These are phyloP conservation scores for Clathrus columnatus DNA, from an alignment of 768 basidiomycete species.

Conservation along the genomic window DNA sequence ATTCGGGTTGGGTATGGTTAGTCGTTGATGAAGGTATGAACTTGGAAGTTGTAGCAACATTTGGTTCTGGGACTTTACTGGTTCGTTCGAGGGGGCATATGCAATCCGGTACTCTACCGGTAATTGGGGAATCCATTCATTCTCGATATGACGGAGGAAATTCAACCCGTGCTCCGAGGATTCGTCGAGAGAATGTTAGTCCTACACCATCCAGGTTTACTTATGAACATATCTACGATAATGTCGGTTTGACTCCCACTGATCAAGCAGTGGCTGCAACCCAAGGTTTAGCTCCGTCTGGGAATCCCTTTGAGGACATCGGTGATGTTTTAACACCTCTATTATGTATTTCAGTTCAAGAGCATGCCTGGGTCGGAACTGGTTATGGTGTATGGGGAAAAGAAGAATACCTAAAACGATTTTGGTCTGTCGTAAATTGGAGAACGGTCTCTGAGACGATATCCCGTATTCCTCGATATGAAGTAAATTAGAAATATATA, in stretches of 20 bases:
- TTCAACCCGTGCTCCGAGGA: not conserved
- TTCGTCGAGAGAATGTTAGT: not conserved
- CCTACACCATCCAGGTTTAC: not conserved
- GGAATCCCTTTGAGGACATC: constrained; percentile 16
- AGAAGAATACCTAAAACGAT: constrained; percentile 73
- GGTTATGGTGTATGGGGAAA: constrained; percentile 89
- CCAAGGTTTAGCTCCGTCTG: not conserved
- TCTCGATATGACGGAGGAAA: not conserved
- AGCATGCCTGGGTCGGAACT: constrained; percentile 79
- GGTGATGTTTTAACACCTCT: constrained; percentile 62
- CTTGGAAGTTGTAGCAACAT: constrained; percentile 73
- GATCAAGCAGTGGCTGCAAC: not conserved
- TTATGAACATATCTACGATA: not conserved
- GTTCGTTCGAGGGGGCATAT: constrained; percentile 42
- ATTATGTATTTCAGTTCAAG: constrained; percentile 70
- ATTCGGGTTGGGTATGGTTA: constrained; percentile 82
- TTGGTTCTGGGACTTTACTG: constrained; percentile 83
- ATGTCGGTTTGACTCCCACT: too few relatives aligned
- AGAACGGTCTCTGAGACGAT: constrained; percentile 32
- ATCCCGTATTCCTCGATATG: not conserved
- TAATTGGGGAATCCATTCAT: constrained; percentile 22
- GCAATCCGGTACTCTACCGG: constrained; percentile 16
- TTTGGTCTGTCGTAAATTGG: constrained; percentile 84
- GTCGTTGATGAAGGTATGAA: constrained; percentile 57
- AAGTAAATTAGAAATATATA: not conserved